Evolutionary conservation across 306 rosid genomes (phyloP), one percentile per base, ranked within the genome.

Genomic region (Fragaria iinumae): DNA sequence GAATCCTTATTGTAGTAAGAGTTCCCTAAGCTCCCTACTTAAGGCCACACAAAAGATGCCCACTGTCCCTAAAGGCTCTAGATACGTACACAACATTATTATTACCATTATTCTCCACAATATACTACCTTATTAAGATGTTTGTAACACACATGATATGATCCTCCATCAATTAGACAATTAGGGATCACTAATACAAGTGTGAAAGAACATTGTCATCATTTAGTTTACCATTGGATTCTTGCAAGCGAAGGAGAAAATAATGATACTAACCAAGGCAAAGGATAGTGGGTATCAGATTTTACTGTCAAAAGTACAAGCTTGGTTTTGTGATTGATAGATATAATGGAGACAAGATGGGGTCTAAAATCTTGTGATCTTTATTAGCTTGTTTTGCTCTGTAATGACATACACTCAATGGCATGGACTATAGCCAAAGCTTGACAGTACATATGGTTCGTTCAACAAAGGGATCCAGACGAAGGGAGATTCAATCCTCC

Each of bases 341-440:
- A 65, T 29, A 16, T 29, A 29, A 75, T 50, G 79, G 88, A 59
- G 81, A 80, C 77, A 50, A 82, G 80, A 84, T 84, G 84, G 96
- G 92, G 86, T 79, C 87, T 80, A 74, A 73, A 34, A 20, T 23
- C 44, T 81, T 79, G 60, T 80, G 79, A 80, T 72, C 76, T 50
- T 21, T 3, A 32, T 3, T 32, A 38, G 29, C 45, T 72, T 73
- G 73, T 23, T 72, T 72, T 43, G 83, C 67, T 83, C 32, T 80
- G 63, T 27, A 34, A 82, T 48, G 84, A 81, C 80, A 56, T 39
- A 63, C 80, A 63, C 79, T 71, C 41, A 13, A 67, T 25, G 71
- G 75, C 83, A 32, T 63, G 16, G 44, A 32, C 44, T 63, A 80
- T 83, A 57, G 79, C 76, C 83, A 80, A 85, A 48, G 67, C 74